Conservation (phyloP, 1,139 yeast genomes). For the Scheffersomyces quercinus region DNA sequence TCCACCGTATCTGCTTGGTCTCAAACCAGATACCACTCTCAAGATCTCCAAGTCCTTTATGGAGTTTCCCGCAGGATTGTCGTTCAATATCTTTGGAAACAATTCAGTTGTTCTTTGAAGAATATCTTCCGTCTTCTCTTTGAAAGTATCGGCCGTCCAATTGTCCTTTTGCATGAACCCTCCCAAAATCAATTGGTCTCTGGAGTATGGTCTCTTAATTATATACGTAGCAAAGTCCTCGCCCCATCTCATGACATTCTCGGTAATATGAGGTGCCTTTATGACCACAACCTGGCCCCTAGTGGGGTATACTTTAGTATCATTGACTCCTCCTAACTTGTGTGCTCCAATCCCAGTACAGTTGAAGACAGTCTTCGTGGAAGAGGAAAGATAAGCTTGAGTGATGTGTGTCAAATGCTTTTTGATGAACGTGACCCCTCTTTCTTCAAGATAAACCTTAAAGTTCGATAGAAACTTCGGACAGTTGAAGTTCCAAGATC, state of each 20-base stretch:
- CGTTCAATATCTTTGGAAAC: slow-evolving; percentile 51
- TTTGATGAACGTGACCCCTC: slow-evolving; percentile 53
- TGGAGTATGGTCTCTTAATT: slow-evolving; percentile 66
- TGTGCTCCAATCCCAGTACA: slow-evolving; percentile 71
- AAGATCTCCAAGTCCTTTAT: slow-evolving; percentile 45
- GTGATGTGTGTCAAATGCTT: slow-evolving; percentile 49
- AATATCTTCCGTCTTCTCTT: slow-evolving; percentile 57
- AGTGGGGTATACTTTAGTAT: slow-evolving; percentile 55
- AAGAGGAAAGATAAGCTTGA: slow-evolving; percentile 42
- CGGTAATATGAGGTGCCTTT: slow-evolving; percentile 55
- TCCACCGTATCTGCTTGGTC: slow-evolving; percentile 74
- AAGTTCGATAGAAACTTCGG: slow-evolving; percentile 56
- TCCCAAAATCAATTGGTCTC: slow-evolving; percentile 64
- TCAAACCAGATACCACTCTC: slow-evolving; percentile 64
- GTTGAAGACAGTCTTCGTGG: slow-evolving; percentile 56
- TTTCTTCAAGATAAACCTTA: slow-evolving; percentile 35
- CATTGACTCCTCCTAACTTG: slow-evolving; percentile 57
- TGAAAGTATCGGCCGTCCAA: slow-evolving; percentile 58
- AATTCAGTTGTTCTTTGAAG: slow-evolving; percentile 54
- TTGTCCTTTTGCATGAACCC: slow-evolving; percentile 63
- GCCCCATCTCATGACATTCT: slow-evolving; percentile 54
- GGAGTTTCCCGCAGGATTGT: slow-evolving; percentile 23
- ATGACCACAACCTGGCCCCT: slow-evolving; percentile 71
- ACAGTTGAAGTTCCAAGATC: slow-evolving; percentile 68
- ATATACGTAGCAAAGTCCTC: slow-evolving; percentile 58